Evolutionary conservation across 2,329 filamentous ascomycete species (phyloP), one percentile per base, ranked within the genome.

Genomic region (Ambrosiella cleistominuta): DNA sequence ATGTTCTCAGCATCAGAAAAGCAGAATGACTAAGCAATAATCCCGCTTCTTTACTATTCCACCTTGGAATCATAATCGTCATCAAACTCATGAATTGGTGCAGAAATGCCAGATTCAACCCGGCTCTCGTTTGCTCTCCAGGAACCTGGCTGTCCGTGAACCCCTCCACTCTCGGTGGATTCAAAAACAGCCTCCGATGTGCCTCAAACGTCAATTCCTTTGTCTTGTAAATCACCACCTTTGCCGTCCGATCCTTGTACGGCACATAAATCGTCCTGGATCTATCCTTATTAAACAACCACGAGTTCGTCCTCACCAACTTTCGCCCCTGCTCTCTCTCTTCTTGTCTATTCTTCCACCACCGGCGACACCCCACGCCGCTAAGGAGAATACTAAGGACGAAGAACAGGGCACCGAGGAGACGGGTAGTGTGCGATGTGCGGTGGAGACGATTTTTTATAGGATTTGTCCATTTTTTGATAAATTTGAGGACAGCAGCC

Each of bases 61-160:
- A 95, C 62, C 91, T 77, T 5, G 93, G 93, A 62, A 98, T 86
- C 88, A 97, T 95, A 67, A 98, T 97, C 71, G 89, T 96, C 72
- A 97, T 81, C 57, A 98, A 73, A 66, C 91, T 96, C 56, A 97
- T 76, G 65, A 98, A 97, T 70, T 98, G 93, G 68, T 98, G 93
- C 57, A 98, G 70, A 66, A 98, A 98, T 9, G 93, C 93, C 60
- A 98, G 76, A 67, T 98, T 98, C 44, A 98, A 73, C 0, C 93
- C 93, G 0, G 93, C 89, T 69, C 95, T 97, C 2, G 90, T 91
- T 68, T 95, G 87, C 8, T 87, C 80, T 1, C 90, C 87, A 13
- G 93, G 93, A 5, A 94, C 88, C 49, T 78, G 77, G 12, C 83
- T 82, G 68, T 89, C 83, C 44, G 78, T 76, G 53, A 93, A 76